These are phyloP conservation scores for Saccharomyces hybrid DNA, from an alignment of 1,139 yeast species.

Conservation along the genomic window DNA sequence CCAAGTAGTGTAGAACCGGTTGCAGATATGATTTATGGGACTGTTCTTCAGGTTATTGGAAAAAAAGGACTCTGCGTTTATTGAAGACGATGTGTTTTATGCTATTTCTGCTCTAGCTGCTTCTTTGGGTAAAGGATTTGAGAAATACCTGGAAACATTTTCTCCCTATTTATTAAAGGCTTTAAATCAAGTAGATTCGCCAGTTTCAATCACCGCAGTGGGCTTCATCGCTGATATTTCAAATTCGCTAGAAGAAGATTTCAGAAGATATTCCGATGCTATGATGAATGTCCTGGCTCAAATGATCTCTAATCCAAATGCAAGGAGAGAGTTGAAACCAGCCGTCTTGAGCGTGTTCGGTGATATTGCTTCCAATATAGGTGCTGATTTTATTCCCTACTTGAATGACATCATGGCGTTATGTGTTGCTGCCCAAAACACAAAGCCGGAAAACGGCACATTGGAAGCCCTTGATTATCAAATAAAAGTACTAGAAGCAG, in stretches of 20 bases:
- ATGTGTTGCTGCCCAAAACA: constrained; percentile 39
- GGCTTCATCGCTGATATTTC: constrained; percentile 96
- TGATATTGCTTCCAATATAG: constrained; percentile 87
- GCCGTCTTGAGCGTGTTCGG: constrained; percentile 92
- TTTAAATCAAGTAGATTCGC: constrained; percentile 71
- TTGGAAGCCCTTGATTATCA: constrained; percentile 74
- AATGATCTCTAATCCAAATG: constrained; percentile 55
- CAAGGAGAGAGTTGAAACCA: constrained; percentile 77
- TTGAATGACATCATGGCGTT: constrained; percentile 67
- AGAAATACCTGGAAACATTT: constrained; percentile 70
- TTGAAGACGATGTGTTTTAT: constrained; percentile 90
- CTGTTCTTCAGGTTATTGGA: constrained; percentile 62
- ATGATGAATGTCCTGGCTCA: constrained; percentile 77
- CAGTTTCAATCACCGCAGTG: constrained; percentile 79
- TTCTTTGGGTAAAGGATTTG: constrained; percentile 62
- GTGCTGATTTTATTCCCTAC: constrained; percentile 65
- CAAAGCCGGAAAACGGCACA: constrained; percentile 47
- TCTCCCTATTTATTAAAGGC: constrained; percentile 76
- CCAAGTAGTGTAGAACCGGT: constrained; percentile 58
- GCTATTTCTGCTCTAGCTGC: constrained; percentile 87
- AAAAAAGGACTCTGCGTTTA: constrained; percentile 60
- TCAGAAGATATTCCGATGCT: constrained; percentile 67
- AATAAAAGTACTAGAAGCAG: constrained; percentile 68
- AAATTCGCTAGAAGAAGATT: constrained; percentile 73
- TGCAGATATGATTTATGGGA: constrained; percentile 78